Base-by-base conservation (phyloP, 169 alveolate genomes). In the Plasmodium gonderi region DNA sequence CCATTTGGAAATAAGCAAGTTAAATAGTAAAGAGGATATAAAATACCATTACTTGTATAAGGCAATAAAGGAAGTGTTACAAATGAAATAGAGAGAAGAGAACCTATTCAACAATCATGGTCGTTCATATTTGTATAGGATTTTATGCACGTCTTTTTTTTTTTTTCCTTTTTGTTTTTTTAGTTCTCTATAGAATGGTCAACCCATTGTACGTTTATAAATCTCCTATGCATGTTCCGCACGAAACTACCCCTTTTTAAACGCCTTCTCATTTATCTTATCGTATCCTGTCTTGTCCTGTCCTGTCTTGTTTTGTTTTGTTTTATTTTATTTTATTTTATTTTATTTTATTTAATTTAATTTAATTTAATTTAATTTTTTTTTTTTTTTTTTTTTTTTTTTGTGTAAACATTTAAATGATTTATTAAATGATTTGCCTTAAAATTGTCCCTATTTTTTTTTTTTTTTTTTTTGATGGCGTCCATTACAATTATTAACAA, bases 1-100 rank as follows among this genome's bases (percentile, higher is more conserved):
- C 49, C 92, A 85, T 54, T 64, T 85, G 49, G 89, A 85, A 54
- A 75, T 85, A 29, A 75, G 92, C 9, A 85, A 85, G 45, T 3
- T 85, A 75, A 85, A 85, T 44, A 75, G 87, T 26, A 82, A 85
- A 65, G 89, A 33, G 26, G 92, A 85, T 67, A 75, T 85, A 60
- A 85, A 85, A 45, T 85, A 75, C 68, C 79, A 85, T 75, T 85
- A 85, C 68, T 85, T 85, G 69, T 44, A 60, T 75, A 85, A 65
- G 36, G 92, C 78, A 33, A 75, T 85, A 20, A 74, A 64, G 45
- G 79, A 76, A 42, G 45, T 85, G 14, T 33, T 64, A 67, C 77
- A 78, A 64, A 23, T 29, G 29, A 47, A 49, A 47, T 80, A 54
- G 33, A 26, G n/a, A 7, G 0, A 40, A 14, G 33, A 0, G n/a